These are phyloP conservation scores for Taiwanofungus camphoratus DNA, from an alignment of 1,284 basidiomycete species.

Conservation along the genomic window DNA sequence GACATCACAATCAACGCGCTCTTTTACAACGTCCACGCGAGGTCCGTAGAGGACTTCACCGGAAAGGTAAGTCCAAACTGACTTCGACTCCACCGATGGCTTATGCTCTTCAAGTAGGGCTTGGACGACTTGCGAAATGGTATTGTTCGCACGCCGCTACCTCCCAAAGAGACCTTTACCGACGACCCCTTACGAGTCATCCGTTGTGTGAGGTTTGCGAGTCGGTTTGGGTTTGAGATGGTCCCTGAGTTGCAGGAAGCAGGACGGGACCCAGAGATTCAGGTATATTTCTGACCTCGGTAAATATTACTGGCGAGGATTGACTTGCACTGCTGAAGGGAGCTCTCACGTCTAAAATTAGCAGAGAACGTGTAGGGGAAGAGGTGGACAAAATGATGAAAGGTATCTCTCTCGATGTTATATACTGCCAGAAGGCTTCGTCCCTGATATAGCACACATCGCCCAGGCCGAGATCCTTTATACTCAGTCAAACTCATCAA, in stretches of 20 bases:
- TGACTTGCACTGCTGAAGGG: constrained; percentile 36
- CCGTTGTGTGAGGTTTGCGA: constrained; percentile 89
- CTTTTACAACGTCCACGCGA: constrained; percentile 94
- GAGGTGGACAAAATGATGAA: constrained; percentile 90
- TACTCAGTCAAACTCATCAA: constrained; percentile 71
- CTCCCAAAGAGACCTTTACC: constrained; percentile 83
- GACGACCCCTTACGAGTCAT: constrained; percentile 94
- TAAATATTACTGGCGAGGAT: neutral
- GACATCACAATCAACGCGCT: constrained; percentile 96
- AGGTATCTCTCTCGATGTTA: constrained; percentile 37
- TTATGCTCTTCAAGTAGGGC: constrained; percentile 47
- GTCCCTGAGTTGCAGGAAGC: constrained; percentile 69
- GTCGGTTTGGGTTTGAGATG: constrained; percentile 81
- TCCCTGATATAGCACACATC: neutral
- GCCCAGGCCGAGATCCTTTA: constrained; percentile 65
- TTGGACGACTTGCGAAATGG: constrained; percentile 77
- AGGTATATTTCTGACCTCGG: constrained; percentile 43
- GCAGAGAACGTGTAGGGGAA: constrained; percentile 85
- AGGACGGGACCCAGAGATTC: constrained; percentile 62
- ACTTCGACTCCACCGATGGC: neutral
- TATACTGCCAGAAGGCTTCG: neutral
- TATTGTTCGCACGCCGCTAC: constrained; percentile 85
- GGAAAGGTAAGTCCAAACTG: constrained; percentile 47
- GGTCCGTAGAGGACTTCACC: constrained; percentile 87
- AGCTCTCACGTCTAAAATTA: constrained; percentile 75